Evolutionary conservation across 1,284 basidiomycete species (phyloP), one percentile per base, ranked within the genome.

Genomic region (Austropuccinia psidii): DNA sequence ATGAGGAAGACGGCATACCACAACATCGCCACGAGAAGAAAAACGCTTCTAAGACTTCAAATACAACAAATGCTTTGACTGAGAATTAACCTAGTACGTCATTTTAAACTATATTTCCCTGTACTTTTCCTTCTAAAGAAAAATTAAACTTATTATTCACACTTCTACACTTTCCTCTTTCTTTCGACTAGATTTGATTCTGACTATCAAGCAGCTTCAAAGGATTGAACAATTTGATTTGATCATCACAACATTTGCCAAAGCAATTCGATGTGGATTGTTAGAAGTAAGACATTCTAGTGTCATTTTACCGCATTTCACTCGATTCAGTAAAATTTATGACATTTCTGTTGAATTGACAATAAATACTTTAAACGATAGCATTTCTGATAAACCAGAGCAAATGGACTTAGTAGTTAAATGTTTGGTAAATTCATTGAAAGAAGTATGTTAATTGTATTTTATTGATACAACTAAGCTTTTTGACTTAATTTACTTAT

Each of bases 161-260:
- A n/a, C n/a, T n/a, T n/a, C n/a, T n/a, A n/a, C n/a, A n/a, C n/a
- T n/a, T n/a, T n/a, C n/a, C n/a, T n/a, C n/a, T n/a, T n/a, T n/a
- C n/a, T n/a, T n/a, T n/a, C n/a, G n/a, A n/a, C n/a, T n/a, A 52
- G 47, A 41, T 39, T 37, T 24, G n/a, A 24, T n/a, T n/a, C n/a
- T 33, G 11, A 29, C 37, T 58, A 43, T 65, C 7, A 39, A 65
- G 9, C 49, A 65, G 37, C 50, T 73, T 21, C 60, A n/a, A 5
- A 19, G 35, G 19, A 24, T 55, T 35, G 70, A 73, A 49, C 61
- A 55, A 29, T 73, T 73, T 27, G 50, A 73, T 64, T 37, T 64
- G 27, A 64, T 73, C n/a, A 65, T 73, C 21, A 65, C 70, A 3
- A 73, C 70, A 19, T 73, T 57, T 58, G 47, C 61, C 8, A 73